These are phyloP conservation scores for Ganoderma lucidum DNA, from an alignment of 1,284 basidiomycete species.

Conservation along the genomic window DNA sequence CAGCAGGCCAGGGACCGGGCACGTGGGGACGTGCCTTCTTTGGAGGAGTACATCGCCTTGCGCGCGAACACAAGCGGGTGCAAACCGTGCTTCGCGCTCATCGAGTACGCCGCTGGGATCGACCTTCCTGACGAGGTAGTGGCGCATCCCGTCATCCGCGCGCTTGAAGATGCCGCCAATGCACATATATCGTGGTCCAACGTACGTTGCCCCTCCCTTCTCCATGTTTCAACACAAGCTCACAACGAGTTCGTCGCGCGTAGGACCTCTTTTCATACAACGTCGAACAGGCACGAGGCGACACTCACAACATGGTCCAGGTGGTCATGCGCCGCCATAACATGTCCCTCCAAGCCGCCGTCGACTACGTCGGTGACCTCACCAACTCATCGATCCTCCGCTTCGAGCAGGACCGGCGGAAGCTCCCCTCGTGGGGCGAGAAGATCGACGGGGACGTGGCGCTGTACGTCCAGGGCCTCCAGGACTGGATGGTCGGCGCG, in stretches of 20 bases:
- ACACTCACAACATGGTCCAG: conserved; percentile 42
- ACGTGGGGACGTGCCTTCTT: conserved; percentile 34
- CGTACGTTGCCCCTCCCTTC: conserved; percentile 30
- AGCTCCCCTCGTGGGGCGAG: conserved; percentile 41
- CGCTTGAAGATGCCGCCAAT: conserved; percentile 40
- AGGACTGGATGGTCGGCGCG: conserved; percentile 44
- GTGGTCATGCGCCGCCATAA: conserved; percentile 39
- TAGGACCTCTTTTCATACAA: conserved; percentile 46
- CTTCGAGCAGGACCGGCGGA: conserved; percentile 36
- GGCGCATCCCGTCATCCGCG: conserved; percentile 39
- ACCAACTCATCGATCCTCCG: conserved; percentile 38
- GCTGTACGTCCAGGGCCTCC: conserved; percentile 40
- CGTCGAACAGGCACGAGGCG: conserved; percentile 43
- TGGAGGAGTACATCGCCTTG: conserved; percentile 42
- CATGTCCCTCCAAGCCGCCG: conserved; percentile 39
- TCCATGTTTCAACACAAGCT: not conserved
- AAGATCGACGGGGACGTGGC: conserved; percentile 41
- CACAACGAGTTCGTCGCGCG: not conserved
- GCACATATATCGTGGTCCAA: conserved; percentile 44
- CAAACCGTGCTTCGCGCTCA: conserved; percentile 43
- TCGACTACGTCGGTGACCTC: conserved; percentile 41
- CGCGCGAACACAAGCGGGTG: conserved; percentile 43
- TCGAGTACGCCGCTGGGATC: conserved; percentile 42
- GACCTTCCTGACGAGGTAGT: conserved; percentile 43
- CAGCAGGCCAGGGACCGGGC: conserved; percentile 37